A percentile compares a stretch with the other conserved stretches of the same genome.
Evolutionary conservation across 306 rosid genomes (phyloP).

Genomic region (Quercus dentata): DNA sequence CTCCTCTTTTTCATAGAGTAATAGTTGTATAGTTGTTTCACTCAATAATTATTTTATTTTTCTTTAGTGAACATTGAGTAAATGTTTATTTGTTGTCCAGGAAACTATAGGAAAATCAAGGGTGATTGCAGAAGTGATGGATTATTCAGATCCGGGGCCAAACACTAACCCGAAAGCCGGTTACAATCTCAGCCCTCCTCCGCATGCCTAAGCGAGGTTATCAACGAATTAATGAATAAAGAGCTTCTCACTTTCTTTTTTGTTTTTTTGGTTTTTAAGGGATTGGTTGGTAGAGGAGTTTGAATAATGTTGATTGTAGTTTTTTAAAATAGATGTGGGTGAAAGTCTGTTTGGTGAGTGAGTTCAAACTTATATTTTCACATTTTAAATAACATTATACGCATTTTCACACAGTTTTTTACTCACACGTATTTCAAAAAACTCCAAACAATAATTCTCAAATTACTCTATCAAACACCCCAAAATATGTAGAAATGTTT

Average conservation of each 20-base stretch:
- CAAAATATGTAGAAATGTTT: too few species aligned
- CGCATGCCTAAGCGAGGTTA: slow-evolving; percentile 11
- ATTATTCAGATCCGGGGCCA: slow-evolving; percentile 71
- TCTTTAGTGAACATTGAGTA: not conserved
- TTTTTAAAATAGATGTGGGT: too few species aligned
- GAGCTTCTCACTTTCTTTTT: not conserved
- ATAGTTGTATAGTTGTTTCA: not conserved
- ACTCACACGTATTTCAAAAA: too few species aligned
- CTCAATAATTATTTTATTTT: not conserved
- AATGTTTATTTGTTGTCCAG: slow-evolving; percentile 29
- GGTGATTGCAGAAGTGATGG: slow-evolving; percentile 36
- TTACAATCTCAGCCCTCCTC: slow-evolving; percentile 35
- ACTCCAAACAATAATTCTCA: too few species aligned
- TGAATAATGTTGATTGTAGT: too few species aligned
- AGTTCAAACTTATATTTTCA: too few species aligned
- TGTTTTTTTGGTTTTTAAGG: not conserved
- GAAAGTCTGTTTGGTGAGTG: too few species aligned
- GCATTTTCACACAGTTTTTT: rapidly evolving
- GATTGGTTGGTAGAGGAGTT: too few species aligned
- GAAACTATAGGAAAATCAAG: slow-evolving; percentile 20
- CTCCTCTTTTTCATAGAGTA: not conserved
- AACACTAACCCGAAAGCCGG: slow-evolving; percentile 68
- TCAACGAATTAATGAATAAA: not conserved
- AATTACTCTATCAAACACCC: too few species aligned
- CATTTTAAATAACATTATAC: too few species aligned